A percentile compares a stretch with the other conserved stretches of the same genome.
Conservation (phyloP, 2,329 filamentous ascomycete species). For the Akanthomyces dipterigenus region DNA sequence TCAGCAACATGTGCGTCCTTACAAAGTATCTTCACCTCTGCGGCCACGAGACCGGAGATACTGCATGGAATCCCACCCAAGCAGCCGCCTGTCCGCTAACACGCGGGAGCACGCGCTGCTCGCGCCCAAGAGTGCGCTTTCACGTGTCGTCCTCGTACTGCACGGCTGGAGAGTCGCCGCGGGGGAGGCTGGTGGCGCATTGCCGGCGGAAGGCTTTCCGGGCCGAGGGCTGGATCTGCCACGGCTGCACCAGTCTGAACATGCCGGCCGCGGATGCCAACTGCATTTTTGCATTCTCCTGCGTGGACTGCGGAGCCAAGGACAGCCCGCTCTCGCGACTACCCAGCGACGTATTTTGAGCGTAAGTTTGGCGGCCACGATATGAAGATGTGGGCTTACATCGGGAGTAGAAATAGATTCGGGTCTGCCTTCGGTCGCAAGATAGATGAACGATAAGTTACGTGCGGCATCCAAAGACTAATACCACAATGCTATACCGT, state of each 20-base stretch:
- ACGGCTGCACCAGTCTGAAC: neutral
- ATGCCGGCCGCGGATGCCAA: neutral
- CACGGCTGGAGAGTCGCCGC: neutral
- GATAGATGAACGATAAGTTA: no score
- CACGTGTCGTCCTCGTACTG: neutral
- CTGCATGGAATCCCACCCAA: neutral
- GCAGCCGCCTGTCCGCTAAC: neutral
- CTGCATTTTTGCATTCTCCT: neutral
- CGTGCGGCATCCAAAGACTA: no score
- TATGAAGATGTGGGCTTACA: neutral
- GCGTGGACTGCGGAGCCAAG: neutral
- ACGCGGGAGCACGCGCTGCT: neutral
- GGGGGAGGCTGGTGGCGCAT: neutral
- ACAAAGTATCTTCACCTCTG: neutral
- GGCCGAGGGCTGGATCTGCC: neutral
- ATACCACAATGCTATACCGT: no score
- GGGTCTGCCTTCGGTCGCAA: no score
- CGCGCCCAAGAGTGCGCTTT: neutral
- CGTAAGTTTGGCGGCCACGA: neutral
- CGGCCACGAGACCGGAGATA: neutral
- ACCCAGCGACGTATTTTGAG: neutral
- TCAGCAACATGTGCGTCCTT: neutral
- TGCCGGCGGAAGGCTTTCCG: slow-evolving; percentile 1
- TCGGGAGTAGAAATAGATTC: neutral
- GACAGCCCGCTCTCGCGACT: neutral